Evolutionary conservation across 257 asterid genomes (phyloP), one percentile per base, ranked within the genome.

Genomic region (Osmanthus fragrans): DNA sequence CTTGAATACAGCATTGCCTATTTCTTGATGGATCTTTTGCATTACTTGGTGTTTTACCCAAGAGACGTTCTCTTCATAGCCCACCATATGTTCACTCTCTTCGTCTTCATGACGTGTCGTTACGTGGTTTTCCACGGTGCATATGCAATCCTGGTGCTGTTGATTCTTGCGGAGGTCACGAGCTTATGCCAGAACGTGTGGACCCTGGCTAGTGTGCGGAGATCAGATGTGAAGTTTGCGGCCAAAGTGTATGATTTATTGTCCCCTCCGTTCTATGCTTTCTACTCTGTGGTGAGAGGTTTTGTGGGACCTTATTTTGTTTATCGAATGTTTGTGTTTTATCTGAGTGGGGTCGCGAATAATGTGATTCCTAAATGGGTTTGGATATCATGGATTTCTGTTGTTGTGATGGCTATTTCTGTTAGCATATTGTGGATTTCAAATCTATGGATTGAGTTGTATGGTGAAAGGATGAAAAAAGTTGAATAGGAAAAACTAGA

Each of bases 1-100:
- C 92, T 95, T 23, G 99, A 95, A 30, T 93, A 89, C 93, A 91
- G 96, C 86, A 86, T 92, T 76, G 92, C 98, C 30, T 93, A 93
- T 81, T 95, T 95, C 92, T 75, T 89, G 13, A 89, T 87, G 91
- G 99, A 95, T 89, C 92, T 95, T 2, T 80, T 88, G 77, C 99
- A 95, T 75, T 91, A 90, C 85, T 47, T 95, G 3, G 58, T 91
- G 11, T 93, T 91, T 37, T 88, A 73, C 84, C 99, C 98, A 33
- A 34, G 79, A 6, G 99, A 95, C 72, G 21, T 90, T 51, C 94
- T 95, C 81, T 95, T 91, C 88, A 93, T 95, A 78, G 92, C 85
- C 81, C 99, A 95, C 78, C 99, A 95, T 77, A 33, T 93, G 69
- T 97, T 92, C 67, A 93, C 97, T 1, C 86, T 95, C 15, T 95